Evolutionary conservation across 495 filamentous ascomycete genomes (phyloP), one percentile per base, ranked within the genome.

Genomic region (Daldinia vernicosa): DNA sequence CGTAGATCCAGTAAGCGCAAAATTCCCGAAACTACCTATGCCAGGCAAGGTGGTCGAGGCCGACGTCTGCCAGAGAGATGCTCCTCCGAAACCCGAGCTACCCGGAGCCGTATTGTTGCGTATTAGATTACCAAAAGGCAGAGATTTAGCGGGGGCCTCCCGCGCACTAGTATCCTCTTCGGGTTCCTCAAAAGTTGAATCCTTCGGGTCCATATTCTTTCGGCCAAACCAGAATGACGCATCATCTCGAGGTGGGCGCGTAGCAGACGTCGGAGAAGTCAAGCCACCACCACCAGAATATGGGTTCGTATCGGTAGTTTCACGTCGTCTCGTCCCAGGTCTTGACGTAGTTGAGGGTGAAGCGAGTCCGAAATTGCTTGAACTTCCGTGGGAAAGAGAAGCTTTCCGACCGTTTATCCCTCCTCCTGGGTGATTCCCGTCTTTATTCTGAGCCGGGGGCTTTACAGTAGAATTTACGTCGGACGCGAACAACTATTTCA

Each of bases 401-500:
- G 87, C 81, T 79, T 95, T 96, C 58, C 94, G 91, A 58, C 87
- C 87, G 76, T 85, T 84, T 37, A 85, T 75, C 51, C 82, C 84
- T 19, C 86, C 83, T n/a, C 80, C 81, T 35, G 78, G 77, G 27
- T 84, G 81, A 40, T 81, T 82, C 43, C 84, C 87, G 51, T 96
- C 93, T 74, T 97, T 94, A 69, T 85, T 88, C 71, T 90, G 91
- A 45, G 88, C 87, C 6, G 92, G 93, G 14, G 92, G 91, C 79
- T 98, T 98, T 47, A 98, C 82, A 24, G 93, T 89, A 14, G 95
- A 98, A 77, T 98, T 99, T 71, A 99, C 92, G 53, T 95, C 94
- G 45, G 86, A 85, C 32, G 90, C 80, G 79, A 98, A 97, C 57
- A 91, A 81, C 89, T 72, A 60, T 35, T 37, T 33, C 32, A 39